Conservation (phyloP, 148 eudicot species). For the Pouteria glomerata region DNA sequence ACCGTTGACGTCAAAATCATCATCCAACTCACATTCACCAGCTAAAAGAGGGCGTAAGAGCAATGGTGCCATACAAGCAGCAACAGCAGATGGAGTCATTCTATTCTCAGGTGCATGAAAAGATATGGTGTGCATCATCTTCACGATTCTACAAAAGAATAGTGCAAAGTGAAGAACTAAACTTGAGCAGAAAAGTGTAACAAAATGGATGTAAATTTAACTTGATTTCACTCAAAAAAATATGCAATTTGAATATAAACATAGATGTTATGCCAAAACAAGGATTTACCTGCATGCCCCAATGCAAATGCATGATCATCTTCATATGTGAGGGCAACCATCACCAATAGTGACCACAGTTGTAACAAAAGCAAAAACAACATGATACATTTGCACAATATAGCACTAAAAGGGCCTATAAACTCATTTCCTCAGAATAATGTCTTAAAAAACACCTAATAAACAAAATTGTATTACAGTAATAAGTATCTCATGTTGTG, state of each 20-base stretch:
- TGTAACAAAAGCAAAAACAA: too few relatives aligned
- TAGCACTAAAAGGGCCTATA: too few relatives aligned
- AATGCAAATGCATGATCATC: neutral
- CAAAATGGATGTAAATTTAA: neutral
- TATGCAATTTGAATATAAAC: neutral
- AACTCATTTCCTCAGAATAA: too few relatives aligned
- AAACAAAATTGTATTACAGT: too few relatives aligned
- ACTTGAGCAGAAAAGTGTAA: neutral
- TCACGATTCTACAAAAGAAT: slow-evolving; percentile 57
- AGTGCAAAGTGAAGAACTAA: neutral
- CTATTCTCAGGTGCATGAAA: slow-evolving; percentile 76
- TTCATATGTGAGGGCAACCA: too few relatives aligned
- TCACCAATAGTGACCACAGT: too few relatives aligned
- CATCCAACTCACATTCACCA: slow-evolving; percentile 95
- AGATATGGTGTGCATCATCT: slow-evolving; percentile 92
- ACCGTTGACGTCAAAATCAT: slow-evolving; percentile 73
- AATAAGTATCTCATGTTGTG: too few relatives aligned
- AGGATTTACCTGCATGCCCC: neutral
- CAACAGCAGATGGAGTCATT: slow-evolving; percentile 95
- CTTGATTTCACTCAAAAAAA: neutral
- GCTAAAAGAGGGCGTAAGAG: slow-evolving; percentile 96
- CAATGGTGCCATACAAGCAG: slow-evolving; percentile 99
- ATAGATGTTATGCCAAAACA: neutral
- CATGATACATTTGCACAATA: too few relatives aligned
- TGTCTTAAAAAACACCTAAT: too few relatives aligned